Evolutionary conservation across 352 stramenopile species (phyloP), one percentile per base, ranked within the genome.

Genomic region (Pythium chondricola): DNA sequence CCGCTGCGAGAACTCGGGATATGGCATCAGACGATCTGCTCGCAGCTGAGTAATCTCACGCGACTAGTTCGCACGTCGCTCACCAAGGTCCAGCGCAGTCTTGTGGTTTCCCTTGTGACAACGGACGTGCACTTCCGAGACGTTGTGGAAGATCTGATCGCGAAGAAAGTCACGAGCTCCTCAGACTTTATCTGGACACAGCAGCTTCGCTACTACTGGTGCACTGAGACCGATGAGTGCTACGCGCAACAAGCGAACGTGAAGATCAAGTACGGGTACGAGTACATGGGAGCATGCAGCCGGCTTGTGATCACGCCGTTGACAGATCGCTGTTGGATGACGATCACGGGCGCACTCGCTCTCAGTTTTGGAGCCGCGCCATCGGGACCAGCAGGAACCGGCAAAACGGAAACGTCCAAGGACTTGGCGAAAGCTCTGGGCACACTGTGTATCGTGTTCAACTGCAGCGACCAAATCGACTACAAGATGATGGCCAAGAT

Each of bases 391-490:
- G 85, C 88, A 9, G 89, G 88, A 17, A 97, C 88, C 3, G 80
- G 89, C 3, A 98, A 98, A 57, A 98, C 92, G 0, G 93, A 98
- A 63, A 98, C 91, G 1, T 96, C 85, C 0, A 97, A 98, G 58
- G 93, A 98, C 61, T 62, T 98, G 14, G 91, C 87, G 9, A 88
- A 93, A 53, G 86, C 79, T 2, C 67, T 98, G 1, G 91, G 85
- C 2, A 93, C 96, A 24, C 74, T 94, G 0, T 97, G 88, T 49
- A 97, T 97, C 50, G 93, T 98, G 16, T 97, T 97, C 58, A 98
- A 98, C 57, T 98, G 93, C 69, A 96, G 82, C 25, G 93, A 97
- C 51, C 89, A 98, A 65, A 97, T 97, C 69, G 96, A 86, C 51
- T 89, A 86, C 61, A 85, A 79, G 48, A 88, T 88, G 63, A 82